phyloP scores from a whole-genome alignment of 1,139 yeast species.

The Geotrichum europaeum region DNA sequence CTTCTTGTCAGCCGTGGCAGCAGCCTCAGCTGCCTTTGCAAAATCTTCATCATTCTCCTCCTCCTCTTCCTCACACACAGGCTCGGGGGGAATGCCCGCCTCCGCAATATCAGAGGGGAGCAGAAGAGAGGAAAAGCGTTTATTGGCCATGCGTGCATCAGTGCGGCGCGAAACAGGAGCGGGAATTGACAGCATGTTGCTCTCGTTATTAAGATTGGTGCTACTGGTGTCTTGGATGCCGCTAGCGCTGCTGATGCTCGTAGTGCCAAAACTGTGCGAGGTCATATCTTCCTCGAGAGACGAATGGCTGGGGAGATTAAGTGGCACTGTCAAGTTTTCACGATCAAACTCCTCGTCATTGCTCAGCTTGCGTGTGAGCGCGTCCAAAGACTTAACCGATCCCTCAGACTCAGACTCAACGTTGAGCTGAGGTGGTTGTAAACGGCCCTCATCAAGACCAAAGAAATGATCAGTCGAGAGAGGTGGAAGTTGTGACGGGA shows the following conservation, averaged over 20 bases:
- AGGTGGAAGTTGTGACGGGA: constrained; percentile 13
- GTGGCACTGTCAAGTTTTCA: constrained; percentile 11
- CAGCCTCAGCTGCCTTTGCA: background rate
- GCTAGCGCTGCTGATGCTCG: background rate
- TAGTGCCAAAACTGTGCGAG: constrained; percentile 6
- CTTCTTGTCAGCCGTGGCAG: constrained; percentile 4
- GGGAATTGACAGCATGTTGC: constrained; percentile 2
- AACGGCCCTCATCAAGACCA: background rate
- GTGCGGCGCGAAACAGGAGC: background rate
- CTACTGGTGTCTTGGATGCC: background rate
- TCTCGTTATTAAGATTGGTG: background rate
- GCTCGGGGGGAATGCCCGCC: constrained; percentile 14
- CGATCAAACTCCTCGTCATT: constrained; percentile 1
- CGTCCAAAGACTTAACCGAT: constrained; percentile 5
- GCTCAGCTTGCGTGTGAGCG: background rate
- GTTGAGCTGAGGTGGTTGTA: constrained; percentile 6
- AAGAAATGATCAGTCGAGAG: background rate
- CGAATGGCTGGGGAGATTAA: constrained; percentile 2
- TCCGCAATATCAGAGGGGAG: constrained; percentile 14
- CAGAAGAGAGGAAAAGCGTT: constrained; percentile 15
- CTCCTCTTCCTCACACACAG: background rate
- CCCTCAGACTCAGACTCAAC: constrained; percentile 13
- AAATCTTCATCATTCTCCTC: background rate
- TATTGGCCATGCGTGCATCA: constrained; percentile 2
- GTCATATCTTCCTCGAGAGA: constrained; percentile 2